These are phyloP conservation scores for Claviceps pusilla DNA, from an alignment of 2,329 filamentous ascomycete genomes.

Conservation along the genomic window DNA sequence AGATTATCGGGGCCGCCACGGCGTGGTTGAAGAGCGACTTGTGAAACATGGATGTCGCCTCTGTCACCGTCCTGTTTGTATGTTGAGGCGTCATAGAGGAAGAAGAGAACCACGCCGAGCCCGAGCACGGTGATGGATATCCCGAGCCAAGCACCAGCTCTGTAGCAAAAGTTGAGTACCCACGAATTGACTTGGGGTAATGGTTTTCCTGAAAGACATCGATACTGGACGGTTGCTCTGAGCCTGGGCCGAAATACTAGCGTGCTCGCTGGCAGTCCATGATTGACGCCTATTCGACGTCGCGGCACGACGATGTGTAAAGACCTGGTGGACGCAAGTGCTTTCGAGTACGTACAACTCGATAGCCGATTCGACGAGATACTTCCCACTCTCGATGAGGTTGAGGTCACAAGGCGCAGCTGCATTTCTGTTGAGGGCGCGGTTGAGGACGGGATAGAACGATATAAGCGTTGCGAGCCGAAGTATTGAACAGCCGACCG, in stretches of 20 bases:
- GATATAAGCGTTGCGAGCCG: background rate
- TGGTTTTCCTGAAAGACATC: constrained; percentile 33
- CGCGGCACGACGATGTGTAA: background rate
- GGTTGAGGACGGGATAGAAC: background rate
- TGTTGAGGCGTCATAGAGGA: constrained; percentile 83
- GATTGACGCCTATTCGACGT: background rate
- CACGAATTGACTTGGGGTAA: constrained; percentile 33
- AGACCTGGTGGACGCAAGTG: background rate
- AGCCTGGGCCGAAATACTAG: background rate
- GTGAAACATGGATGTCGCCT: constrained; percentile 68
- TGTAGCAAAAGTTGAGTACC: constrained; percentile 46
- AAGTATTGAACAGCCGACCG: background rate
- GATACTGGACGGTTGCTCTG: constrained; percentile 1
- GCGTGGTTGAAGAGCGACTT: constrained; percentile 65
- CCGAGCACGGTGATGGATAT: constrained; percentile 59
- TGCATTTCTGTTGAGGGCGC: background rate
- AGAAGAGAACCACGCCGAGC: constrained; percentile 63
- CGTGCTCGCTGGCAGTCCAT: background rate
- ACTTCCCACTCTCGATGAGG: background rate
- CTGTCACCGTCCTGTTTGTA: constrained; percentile 58
- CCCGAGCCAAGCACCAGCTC: constrained; percentile 47
- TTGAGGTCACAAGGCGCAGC: background rate
- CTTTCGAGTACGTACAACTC: background rate
- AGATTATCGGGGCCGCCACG: constrained; percentile 87
- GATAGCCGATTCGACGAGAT: background rate